These are phyloP conservation scores for Forsythia viridissima DNA, from an alignment of 257 asterid species.

Conservation along the genomic window DNA sequence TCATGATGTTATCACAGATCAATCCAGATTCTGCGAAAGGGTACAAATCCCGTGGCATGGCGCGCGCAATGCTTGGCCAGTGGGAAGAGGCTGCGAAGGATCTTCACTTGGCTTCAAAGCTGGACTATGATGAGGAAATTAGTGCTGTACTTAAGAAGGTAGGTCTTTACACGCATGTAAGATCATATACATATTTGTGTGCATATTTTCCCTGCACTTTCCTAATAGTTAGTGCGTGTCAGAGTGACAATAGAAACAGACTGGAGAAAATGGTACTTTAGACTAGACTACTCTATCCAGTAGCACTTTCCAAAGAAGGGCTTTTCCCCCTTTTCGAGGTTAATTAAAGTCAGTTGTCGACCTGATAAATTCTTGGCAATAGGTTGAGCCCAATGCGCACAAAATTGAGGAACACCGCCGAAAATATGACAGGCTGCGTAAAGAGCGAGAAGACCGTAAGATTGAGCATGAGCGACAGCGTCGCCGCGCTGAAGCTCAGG, in stretches of 20 bases:
- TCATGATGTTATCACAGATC: conserved; percentile 45
- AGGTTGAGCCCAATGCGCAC: conserved; percentile 96
- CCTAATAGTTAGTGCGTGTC: not conserved
- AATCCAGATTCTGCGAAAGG: conserved; percentile 99
- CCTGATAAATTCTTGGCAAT: not conserved
- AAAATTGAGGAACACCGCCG: conserved; percentile 90
- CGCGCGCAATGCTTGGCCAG: conserved; percentile 84
- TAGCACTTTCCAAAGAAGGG: not conserved
- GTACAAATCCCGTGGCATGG: conserved; percentile 94
- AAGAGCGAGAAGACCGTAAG: conserved; percentile 81
- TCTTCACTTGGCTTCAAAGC: conserved; percentile 89
- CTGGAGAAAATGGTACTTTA: not conserved
- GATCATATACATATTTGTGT: not conserved
- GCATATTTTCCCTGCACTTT: not conserved
- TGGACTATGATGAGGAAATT: conserved; percentile 95
- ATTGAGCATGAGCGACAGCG: conserved; percentile 71
- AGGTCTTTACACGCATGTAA: conserved; percentile 6
- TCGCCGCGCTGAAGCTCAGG: conserved; percentile 95
- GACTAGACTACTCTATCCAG: conserved; percentile 7
- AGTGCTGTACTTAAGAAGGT: conserved; percentile 89
- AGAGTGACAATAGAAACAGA: not conserved
- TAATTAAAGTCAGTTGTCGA: not conserved
- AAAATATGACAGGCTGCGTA: conserved; percentile 86
- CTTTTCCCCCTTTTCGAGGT: not conserved
- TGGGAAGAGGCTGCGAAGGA: conserved; percentile 96